phyloP scores from a whole-genome alignment of 164 flowering plant genomes.

The Nelumbo lutea region DNA sequence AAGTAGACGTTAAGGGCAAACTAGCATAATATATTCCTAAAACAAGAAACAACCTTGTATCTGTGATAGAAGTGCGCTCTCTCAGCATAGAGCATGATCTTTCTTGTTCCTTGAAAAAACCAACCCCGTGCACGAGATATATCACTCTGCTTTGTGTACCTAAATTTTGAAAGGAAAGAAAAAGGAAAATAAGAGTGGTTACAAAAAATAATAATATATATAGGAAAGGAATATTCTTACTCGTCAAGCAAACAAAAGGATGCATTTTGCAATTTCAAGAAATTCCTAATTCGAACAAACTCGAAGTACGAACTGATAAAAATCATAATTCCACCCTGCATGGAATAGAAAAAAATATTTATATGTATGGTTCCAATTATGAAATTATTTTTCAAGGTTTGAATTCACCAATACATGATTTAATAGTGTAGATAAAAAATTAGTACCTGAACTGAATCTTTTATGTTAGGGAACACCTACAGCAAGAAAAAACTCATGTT shows the following conservation, averaged over 20 bases:
- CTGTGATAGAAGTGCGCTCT: constrained; percentile 87
- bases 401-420: background rate
- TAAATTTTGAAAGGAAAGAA: constrained; percentile 11
- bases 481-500: constrained; percentile 31
- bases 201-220: background rate
- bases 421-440: background rate
- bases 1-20: too few relatives aligned
- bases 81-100: constrained; percentile 90
- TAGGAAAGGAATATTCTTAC: constrained; percentile 40
- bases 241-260: constrained; percentile 81
- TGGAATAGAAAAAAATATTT: background rate
- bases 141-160: constrained; percentile 70
- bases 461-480: constrained; percentile 90
- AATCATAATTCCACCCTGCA: constrained; percentile 85
- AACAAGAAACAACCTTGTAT: constrained; percentile 62
- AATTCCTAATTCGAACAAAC: constrained; percentile 72
- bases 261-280: constrained; percentile 72
- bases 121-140: constrained; percentile 78
- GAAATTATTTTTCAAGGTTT: constrained; percentile 26
- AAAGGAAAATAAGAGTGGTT: background rate
- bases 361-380: constrained; percentile 34
- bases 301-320: constrained; percentile 84
- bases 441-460: constrained; percentile 71
- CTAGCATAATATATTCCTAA: background rate
- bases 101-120: constrained; percentile 67